Percentiles rank a stretch among this genome's conserved stretches.
These are phyloP conservation scores for Coelastrella sp. DNA, from an alignment of 139 green algal species.

Conservation along the genomic window DNA sequence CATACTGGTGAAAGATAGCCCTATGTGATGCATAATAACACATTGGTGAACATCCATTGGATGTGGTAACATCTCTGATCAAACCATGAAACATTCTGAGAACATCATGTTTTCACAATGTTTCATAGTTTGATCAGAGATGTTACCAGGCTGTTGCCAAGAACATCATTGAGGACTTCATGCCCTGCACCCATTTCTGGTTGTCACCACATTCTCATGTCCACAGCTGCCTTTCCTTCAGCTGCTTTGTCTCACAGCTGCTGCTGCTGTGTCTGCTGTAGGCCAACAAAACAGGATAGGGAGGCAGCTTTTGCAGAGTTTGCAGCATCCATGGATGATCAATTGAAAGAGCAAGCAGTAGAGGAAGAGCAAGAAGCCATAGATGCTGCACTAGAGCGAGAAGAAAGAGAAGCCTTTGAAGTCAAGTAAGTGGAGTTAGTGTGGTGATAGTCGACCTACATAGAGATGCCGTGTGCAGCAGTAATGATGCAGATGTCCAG, in stretches of 20 bases:
- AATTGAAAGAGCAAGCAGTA: constrained; percentile 61
- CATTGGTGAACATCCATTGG: too few relatives aligned
- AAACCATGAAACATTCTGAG: too few relatives aligned
- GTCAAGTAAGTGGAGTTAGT: constrained; percentile 61
- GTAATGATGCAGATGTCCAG: not conserved
- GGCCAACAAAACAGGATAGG: constrained; percentile 33
- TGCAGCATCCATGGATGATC: constrained; percentile 56
- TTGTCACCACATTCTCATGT: not conserved
- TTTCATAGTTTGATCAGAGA: too few relatives aligned
- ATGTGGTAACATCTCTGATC: too few relatives aligned
- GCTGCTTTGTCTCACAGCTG: not conserved
- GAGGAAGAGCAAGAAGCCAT: constrained; percentile 63
- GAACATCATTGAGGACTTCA: too few relatives aligned
- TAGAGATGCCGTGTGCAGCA: too few relatives aligned
- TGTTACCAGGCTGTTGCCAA: too few relatives aligned
- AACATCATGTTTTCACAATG: too few relatives aligned
- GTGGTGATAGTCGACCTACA: too few relatives aligned
- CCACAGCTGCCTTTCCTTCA: not conserved
- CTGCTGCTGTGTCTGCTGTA: constrained; percentile 17
- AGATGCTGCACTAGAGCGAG: constrained; percentile 58
- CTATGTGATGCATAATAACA: not conserved
- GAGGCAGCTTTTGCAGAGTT: constrained; percentile 51
- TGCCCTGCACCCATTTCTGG: too few relatives aligned
- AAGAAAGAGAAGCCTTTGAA: constrained; percentile 64
- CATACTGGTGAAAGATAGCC: not conserved